Evolutionary conservation across 306 rosid species (phyloP).

Genomic region (Prunus mume): DNA sequence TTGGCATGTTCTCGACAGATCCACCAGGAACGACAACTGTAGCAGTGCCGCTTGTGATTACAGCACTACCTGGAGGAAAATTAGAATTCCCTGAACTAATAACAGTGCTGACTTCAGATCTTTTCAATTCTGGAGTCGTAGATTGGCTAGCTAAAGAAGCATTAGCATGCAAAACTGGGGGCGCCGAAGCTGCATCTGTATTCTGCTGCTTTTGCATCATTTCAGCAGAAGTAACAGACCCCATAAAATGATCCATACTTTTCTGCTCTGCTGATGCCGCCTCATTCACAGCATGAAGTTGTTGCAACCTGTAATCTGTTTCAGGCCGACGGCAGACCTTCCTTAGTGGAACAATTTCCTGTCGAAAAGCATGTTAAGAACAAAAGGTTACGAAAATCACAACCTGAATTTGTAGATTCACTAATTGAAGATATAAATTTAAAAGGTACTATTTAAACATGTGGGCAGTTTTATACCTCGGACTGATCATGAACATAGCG

Average conservation of each 20-base stretch:
- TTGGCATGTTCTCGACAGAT: constrained; percentile 19
- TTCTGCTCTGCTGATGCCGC: constrained; percentile 57
- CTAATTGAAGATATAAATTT: not conserved
- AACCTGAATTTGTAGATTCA: not conserved
- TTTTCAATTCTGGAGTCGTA: constrained; percentile 40
- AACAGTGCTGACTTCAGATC: constrained; percentile 34
- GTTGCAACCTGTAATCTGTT: constrained; percentile 87
- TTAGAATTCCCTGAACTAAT: constrained; percentile 40
- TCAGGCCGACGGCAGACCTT: constrained; percentile 96
- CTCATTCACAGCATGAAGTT: constrained; percentile 77
- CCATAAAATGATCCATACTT: constrained; percentile 37
- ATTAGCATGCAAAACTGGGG: constrained; percentile 35
- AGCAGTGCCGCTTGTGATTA: constrained; percentile 19
- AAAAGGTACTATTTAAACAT: not conserved
- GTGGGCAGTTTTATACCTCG: constrained; percentile 52
- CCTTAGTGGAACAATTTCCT: constrained; percentile 95
- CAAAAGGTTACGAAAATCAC: not conserved
- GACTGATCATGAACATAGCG: constrained; percentile 96
- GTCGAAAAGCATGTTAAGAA: constrained; percentile 15
- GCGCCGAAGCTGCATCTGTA: constrained; percentile 22
- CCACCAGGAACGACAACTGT: constrained; percentile 1
- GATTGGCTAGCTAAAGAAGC: constrained; percentile 29
- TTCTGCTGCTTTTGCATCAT: constrained; percentile 53
- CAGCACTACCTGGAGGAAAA: constrained; percentile 22
- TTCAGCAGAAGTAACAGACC: constrained; percentile 42